Base-by-base conservation (phyloP, 2,329 filamentous ascomycete species). In the Teratosphaeria epicoccoides region DNA sequence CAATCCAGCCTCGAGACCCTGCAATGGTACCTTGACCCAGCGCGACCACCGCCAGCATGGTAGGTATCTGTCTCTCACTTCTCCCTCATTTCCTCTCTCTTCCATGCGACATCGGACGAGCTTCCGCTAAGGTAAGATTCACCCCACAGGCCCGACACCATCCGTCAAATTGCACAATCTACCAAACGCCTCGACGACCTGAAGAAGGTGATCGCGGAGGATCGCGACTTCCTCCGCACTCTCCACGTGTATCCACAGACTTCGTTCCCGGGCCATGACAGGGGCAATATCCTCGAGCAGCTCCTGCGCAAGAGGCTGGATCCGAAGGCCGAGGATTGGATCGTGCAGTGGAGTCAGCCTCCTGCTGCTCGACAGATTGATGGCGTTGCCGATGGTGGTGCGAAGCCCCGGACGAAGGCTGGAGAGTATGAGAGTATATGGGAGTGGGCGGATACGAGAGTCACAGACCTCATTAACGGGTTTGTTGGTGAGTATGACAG, bases 251-350 rank as follows among this genome's bases (percentile, higher is more conserved):
- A 87, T 64, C 88, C 88, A 0, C 81, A 83, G 11, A 85, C 87
- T 2, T 82, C 83, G 17, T 66, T 93, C 80, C 69, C 88, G 81
- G 68, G 65, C 20, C 4, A 84, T 81, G 33, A 83, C 78, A 59
- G 83, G 78, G 65, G 69, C 66, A 71, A 66, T 1, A 75, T 87
- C 3, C 76, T 91, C 1, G 75, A 79, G 24, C 80, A 84, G 60
- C 74, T 95, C 2, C 73, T 94, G 26, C 83, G 88, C 37, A 94
- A 93, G 70, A 93, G 93, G 66, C 77, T 89, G 47, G 88, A 93
- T 59, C 87, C 87, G 0, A 76, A 80, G 23, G 82, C 89, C 17
- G 86, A 90, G 64, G 81, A 83, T 52, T 83, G 84, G 71, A 82
- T 91, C 24, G 78, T 81, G 22, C 73, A 81, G 37, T 52, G 55